Conservation (phyloP, 805 yeast species). For the Monosporozyma aquatica region DNA sequence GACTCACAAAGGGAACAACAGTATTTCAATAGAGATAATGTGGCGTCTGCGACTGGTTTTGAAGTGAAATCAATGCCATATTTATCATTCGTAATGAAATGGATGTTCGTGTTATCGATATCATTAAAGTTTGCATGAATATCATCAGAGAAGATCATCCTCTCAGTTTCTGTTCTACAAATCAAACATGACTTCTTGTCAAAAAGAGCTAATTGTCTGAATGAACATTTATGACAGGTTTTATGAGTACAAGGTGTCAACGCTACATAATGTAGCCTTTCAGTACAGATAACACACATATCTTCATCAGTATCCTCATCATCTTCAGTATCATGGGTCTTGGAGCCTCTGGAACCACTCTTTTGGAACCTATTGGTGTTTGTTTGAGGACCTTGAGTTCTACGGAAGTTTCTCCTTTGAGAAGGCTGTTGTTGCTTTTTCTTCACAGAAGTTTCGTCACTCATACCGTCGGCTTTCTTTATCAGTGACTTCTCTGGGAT, state of each 20-base stretch:
- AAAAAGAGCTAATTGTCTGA: conserved; percentile 76
- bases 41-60: conserved; percentile 36
- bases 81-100: conserved; percentile 30
- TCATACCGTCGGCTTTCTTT: neutral
- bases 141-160: conserved; percentile 49
- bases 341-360: conserved; percentile 2
- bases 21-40: conserved; percentile 44
- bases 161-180: conserved; percentile 65
- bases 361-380: conserved; percentile 4
- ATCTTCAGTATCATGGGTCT: neutral
- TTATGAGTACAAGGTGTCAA: conserved; percentile 76
- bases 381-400: conserved; percentile 18
- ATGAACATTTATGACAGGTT: conserved; percentile 73
- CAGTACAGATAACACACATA: conserved; percentile 79
- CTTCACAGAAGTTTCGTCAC: neutral
- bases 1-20: conserved; percentile 45
- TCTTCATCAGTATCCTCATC: conserved; percentile 34
- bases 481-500: too few relatives aligned
- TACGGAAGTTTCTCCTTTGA: conserved; percentile 9
- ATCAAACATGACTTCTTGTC: conserved; percentile 67
- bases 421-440: neutral
- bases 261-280: conserved; percentile 52
- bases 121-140: conserved; percentile 33
- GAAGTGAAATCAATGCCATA: conserved; percentile 55
- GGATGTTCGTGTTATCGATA: conserved; percentile 18